Evolutionary conservation across 2,329 filamentous ascomycete species (phyloP).

Genomic region (Nemania sp.): DNA sequence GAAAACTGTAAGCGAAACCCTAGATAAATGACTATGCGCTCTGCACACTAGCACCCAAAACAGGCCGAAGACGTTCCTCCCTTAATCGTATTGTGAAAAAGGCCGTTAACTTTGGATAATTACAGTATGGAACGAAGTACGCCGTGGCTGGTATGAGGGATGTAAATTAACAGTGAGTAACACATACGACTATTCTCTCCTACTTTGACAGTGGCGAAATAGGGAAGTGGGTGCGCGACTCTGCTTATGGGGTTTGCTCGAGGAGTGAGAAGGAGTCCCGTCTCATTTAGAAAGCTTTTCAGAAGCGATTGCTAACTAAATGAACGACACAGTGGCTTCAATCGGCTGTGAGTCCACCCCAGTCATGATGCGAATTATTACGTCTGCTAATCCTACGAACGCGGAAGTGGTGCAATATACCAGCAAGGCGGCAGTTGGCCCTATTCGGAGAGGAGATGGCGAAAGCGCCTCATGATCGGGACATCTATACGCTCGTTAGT

Average conservation of each 20-base stretch:
- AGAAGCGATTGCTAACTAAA: not conserved
- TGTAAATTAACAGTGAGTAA: not conserved
- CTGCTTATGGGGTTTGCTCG: not conserved
- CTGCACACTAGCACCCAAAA: too few relatives aligned
- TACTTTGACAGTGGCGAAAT: not conserved
- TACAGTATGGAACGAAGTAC: slow-evolving; percentile 8
- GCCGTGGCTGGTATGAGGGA: slow-evolving; percentile 7
- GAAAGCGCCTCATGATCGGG: not conserved
- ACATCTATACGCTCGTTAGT: not conserved
- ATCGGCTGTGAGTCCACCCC: not conserved
- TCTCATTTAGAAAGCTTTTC: too few relatives aligned
- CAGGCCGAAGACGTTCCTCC: too few relatives aligned
- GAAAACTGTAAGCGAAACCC: not conserved
- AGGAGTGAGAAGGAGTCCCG: too few relatives aligned
- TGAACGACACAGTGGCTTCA: not conserved
- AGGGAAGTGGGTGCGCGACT: not conserved
- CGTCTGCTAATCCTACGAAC: not conserved
- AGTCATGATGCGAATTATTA: not conserved
- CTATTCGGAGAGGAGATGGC: not conserved
- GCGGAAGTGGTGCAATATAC: not conserved
- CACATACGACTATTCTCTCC: too few relatives aligned
- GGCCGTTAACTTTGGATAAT: not conserved
- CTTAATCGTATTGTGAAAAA: not conserved
- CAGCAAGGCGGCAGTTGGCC: not conserved
- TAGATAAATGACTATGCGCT: not conserved